Percentiles rank a stretch among this genome's conserved stretches.
Evolutionary conservation across 2,329 filamentous ascomycete genomes (phyloP).

Genomic region (Sclerotinia glacialis): DNA sequence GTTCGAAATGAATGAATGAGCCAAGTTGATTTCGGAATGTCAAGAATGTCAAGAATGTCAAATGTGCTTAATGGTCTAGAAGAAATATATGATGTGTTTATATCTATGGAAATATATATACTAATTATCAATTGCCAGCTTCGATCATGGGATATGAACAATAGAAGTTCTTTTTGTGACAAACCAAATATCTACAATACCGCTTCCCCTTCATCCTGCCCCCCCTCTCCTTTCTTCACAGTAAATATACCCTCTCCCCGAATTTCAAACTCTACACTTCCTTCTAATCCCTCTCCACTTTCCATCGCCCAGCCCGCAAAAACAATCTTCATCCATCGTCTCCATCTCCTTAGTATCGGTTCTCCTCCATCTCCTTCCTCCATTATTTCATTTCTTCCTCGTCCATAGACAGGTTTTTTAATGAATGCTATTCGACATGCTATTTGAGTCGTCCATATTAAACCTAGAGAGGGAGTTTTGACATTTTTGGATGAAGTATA

Average conservation of each 20-base stretch:
- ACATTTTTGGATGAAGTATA: conserved; percentile 44
- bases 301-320: conserved; percentile 74
- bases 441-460: conserved; percentile 90
- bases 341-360: conserved; percentile 57
- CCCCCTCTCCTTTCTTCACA: conserved; percentile 23
- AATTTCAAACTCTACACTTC: conserved; percentile 72
- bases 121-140: not conserved
- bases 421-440: conserved; percentile 77
- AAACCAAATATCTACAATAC: not conserved
- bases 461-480: conserved; percentile 83
- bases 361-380: conserved; percentile 46
- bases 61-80: too few species aligned
- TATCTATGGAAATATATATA: too few species aligned
- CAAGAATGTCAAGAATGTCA: too few species aligned
- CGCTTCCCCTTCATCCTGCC: conserved; percentile 20
- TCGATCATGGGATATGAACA: not conserved
- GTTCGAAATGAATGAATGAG: too few species aligned
- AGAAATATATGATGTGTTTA: too few species aligned
- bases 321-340: conserved; percentile 81
- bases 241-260: conserved; percentile 59
- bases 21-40: too few species aligned
- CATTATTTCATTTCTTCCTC: conserved; percentile 37
- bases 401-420: conserved; percentile 58
- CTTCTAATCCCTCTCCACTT: conserved; percentile 48
- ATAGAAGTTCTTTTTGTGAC: too few species aligned